phyloP scores from a whole-genome alignment of 1,284 basidiomycete genomes.

The Tilletia indica region DNA sequence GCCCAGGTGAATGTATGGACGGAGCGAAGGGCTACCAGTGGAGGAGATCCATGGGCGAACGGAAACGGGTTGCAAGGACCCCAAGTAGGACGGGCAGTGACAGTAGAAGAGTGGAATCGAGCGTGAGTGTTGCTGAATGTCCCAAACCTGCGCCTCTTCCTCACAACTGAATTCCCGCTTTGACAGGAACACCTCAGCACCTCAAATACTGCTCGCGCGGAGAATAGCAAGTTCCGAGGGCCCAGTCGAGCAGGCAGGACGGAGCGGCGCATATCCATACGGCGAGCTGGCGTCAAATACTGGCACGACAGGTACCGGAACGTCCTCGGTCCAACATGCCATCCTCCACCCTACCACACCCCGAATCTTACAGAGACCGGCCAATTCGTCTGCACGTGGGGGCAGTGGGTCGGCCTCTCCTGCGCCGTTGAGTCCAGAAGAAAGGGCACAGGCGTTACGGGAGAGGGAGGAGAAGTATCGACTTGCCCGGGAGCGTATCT shows the following conservation, averaged over 20 bases:
- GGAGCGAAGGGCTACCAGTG: background rate
- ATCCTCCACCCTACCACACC: background rate
- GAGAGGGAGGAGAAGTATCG: slow-evolving; percentile 9
- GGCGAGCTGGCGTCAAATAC: background rate
- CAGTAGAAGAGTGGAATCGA: too few relatives aligned
- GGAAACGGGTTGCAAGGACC: background rate
- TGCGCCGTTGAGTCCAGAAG: background rate
- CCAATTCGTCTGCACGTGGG: background rate
- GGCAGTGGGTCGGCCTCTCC: background rate
- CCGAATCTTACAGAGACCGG: slow-evolving; percentile 2
- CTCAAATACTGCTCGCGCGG: background rate
- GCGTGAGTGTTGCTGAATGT: too few relatives aligned
- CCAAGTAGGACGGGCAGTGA: background rate
- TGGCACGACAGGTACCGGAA: background rate
- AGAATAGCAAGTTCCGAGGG: background rate
- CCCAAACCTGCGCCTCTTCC: background rate
- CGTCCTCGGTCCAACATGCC: slow-evolving; percentile 1
- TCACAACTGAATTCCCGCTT: background rate
- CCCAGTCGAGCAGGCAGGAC: background rate
- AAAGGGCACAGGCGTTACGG: slow-evolving; percentile 4
- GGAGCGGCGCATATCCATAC: background rate
- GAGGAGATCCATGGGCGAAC: background rate
- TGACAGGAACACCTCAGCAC: background rate
- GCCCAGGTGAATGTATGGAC: background rate
- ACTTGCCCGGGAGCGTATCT: slow-evolving; percentile 9